Base-by-base conservation (phyloP, 1,284 basidiomycete genomes). In the Ganoderma lingzhi region DNA sequence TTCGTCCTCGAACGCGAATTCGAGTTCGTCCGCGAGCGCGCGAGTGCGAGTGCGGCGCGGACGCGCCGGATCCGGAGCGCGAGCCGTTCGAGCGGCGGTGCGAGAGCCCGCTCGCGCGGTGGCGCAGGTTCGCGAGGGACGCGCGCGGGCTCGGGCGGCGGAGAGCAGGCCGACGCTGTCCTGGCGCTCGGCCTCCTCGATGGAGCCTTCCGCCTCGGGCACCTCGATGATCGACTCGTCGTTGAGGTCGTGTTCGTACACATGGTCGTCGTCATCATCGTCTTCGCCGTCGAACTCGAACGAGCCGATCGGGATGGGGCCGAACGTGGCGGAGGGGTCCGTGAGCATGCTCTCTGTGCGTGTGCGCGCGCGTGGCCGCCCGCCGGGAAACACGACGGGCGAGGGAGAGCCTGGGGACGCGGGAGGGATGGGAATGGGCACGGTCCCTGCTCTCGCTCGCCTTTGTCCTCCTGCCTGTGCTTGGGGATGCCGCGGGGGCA, bases 401-500 rank as follows among this genome's bases (percentile, higher is more conserved):
- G 84, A 82, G 10, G 86, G 84, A 3, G 86, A 84, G 1, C 82
- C 82, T 6, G 85, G 82, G 3, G 83, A 83, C 6, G 45, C 19
- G 2, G 85, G 77, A 23, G 82, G 4, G 39, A 41, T 14, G 39
- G 39, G 80, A 48, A 82, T 76, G 15, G 88, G 87, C 3, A 87
- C 82, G 0, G 88, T 89, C 32, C 87, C 87, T 55, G 87, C 84
- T 70, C 86, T 85, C 78, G 70, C 82, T 80, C 73, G 82, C 81
- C 70, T 80, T 35, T 72, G 75, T 56, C 65, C 75, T 64, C 65
- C 75, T 65, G 72, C 85, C 51, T 74, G 76, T 51, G 68, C 76
- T 68, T 73, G 85, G 19, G 90, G 89, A 77, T 91, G 90, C 51
- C 89, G 82, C 15, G 90, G 90, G 0, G 92, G 92, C 88, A 92